Percentiles rank a stretch among this genome's conserved stretches.
phyloP scores from a whole-genome alignment of 306 rosid species.

The Vigna hirtella region DNA sequence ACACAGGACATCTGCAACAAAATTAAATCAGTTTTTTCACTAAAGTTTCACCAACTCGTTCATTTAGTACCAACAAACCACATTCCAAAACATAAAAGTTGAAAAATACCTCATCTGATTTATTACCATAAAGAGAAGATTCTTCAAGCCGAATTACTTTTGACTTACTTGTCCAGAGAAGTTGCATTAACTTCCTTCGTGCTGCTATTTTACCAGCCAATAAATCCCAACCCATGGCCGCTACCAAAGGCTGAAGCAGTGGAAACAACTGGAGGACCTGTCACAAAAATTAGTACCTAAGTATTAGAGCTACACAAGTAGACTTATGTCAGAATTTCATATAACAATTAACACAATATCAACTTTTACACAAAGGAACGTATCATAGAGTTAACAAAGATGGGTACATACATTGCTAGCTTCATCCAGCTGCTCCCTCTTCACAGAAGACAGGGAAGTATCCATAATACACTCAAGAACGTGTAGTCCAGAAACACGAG shows the following conservation, averaged over 20 bases:
- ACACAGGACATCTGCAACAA: conserved; percentile 84
- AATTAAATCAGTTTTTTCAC: conserved; percentile 40
- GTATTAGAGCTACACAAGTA: conserved; percentile 38
- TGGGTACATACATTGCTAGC: conserved; percentile 82
- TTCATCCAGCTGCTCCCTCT: conserved; percentile 86
- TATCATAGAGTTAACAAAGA: conserved; percentile 48
- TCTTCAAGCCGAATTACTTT: conserved; percentile 82
- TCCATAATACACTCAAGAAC: conserved; percentile 89
- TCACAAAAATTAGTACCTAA: conserved; percentile 42
- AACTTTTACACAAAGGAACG: neutral
- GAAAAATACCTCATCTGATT: conserved; percentile 84
- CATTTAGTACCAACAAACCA: conserved; percentile 46
- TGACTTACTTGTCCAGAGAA: conserved; percentile 88
- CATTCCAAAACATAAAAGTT: conserved; percentile 45
- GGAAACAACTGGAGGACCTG: conserved; percentile 87
- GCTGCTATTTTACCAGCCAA: conserved; percentile 80
- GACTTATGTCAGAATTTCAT: conserved; percentile 34
- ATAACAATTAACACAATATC: conserved; percentile 17
- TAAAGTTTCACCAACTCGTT: conserved; percentile 36
- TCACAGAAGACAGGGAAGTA: conserved; percentile 85
- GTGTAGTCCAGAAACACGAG: conserved; percentile 92
- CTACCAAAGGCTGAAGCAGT: conserved; percentile 92
- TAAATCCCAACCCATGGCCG: conserved; percentile 98
- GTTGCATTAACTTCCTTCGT: conserved; percentile 88
- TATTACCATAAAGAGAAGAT: conserved; percentile 79